Conservation (phyloP, 176 grass and related monocot species). For the Lolium multiflorum region DNA sequence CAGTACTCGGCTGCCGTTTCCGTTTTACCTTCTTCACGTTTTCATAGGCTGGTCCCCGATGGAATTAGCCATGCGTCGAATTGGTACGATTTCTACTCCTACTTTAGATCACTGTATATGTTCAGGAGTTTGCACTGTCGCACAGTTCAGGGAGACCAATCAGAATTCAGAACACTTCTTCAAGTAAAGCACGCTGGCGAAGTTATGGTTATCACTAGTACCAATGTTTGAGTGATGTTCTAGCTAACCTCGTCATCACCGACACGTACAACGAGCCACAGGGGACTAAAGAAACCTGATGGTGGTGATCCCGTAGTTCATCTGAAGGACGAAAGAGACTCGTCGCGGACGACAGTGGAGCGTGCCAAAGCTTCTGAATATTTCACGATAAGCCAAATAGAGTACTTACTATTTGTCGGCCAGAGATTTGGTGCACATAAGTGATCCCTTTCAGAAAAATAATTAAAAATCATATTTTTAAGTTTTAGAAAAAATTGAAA, state of each 20-base stretch:
- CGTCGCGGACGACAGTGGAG: too few species aligned
- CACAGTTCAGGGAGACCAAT: slow-evolving; percentile 14
- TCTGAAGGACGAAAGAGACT: too few species aligned
- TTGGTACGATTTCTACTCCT: not conserved
- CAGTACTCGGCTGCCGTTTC: slow-evolving; percentile 30
- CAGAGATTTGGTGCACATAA: too few species aligned
- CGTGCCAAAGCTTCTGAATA: too few species aligned
- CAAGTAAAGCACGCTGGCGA: slow-evolving; percentile 15
- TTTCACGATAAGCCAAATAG: too few species aligned
- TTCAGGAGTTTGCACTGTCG: slow-evolving; percentile 14
- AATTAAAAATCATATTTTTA: too few species aligned
- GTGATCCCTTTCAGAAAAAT: too few species aligned
- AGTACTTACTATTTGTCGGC: too few species aligned
- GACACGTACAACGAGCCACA: too few species aligned
- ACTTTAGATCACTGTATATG: slow-evolving; percentile 7
- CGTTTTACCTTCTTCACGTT: slow-evolving; percentile 43
- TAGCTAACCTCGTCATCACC: slow-evolving; percentile 30
- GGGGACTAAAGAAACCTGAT: too few species aligned
- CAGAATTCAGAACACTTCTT: slow-evolving; percentile 26
- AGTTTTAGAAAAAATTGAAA: too few species aligned
- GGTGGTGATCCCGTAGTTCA: too few species aligned
- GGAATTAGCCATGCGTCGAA: slow-evolving; percentile 43
- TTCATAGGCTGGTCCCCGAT: not conserved
- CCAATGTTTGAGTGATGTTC: slow-evolving; percentile 21
- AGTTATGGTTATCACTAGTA: not conserved